These are phyloP conservation scores for Reticulascus tulasneorum DNA, from an alignment of 2,329 filamentous ascomycete species.

Conservation along the genomic window DNA sequence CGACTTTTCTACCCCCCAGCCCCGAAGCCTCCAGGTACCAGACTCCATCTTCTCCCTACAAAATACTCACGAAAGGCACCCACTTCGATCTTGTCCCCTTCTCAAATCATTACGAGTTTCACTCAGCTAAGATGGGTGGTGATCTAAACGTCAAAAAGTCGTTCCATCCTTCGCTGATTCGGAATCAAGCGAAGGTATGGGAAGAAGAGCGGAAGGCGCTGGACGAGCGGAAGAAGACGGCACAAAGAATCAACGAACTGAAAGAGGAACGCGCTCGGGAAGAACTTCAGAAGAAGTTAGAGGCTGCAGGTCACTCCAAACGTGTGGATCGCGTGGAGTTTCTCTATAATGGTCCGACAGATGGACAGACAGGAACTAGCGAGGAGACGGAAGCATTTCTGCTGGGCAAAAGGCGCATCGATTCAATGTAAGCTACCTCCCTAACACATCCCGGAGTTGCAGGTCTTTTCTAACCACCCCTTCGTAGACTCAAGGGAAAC, in stretches of 20 bases:
- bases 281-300: slow-evolving; percentile 85
- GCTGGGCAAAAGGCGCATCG: slow-evolving; percentile 87
- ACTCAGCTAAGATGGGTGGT: slow-evolving; percentile 70
- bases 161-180: slow-evolving; percentile 88
- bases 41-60: neutral
- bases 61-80: neutral
- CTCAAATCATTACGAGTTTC: neutral
- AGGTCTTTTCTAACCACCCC: no score
- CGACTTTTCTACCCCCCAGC: slow-evolving; percentile 4
- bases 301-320: slow-evolving; percentile 80
- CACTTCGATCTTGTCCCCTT: neutral
- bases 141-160: slow-evolving; percentile 94
- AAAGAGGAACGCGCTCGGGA: slow-evolving; percentile 91
- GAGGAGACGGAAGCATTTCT: slow-evolving; percentile 95
- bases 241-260: slow-evolving; percentile 86
- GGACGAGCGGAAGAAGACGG: slow-evolving; percentile 89
- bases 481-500: slow-evolving; percentile 75
- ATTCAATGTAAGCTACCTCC: no score
- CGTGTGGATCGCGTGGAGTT: slow-evolving; percentile 84
- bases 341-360: slow-evolving; percentile 91
- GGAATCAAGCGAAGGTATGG: slow-evolving; percentile 88
- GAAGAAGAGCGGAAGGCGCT: slow-evolving; percentile 89
- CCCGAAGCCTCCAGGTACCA: neutral
- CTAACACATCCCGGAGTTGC: no score
- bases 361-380: slow-evolving; percentile 68